These are phyloP conservation scores for Drechslerella dactyloides DNA, from an alignment of 2,329 filamentous ascomycete genomes.

Conservation along the genomic window DNA sequence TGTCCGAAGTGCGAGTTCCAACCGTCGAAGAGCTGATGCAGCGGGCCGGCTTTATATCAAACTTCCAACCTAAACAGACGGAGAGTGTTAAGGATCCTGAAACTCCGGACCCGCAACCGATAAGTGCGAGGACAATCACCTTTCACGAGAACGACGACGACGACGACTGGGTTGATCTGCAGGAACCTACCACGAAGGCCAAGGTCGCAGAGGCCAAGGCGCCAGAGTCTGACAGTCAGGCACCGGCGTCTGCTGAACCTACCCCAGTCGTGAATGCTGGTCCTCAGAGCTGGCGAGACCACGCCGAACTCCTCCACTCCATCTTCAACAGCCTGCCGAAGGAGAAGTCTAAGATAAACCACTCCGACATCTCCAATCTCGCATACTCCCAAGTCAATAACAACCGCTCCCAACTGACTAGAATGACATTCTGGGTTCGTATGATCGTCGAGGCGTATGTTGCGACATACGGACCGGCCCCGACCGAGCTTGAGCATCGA, in stretches of 20 bases:
- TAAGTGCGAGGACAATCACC: neutral
- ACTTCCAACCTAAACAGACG: constrained; percentile 22
- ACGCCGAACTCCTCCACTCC: constrained; percentile 29
- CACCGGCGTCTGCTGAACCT: constrained; percentile 14
- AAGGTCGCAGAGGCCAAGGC: constrained; percentile 16
- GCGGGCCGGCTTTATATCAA: constrained; percentile 47
- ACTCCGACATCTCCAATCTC: constrained; percentile 26
- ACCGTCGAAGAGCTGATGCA: constrained; percentile 34
- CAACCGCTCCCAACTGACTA: constrained; percentile 27
- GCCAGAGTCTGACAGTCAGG: constrained; percentile 1
- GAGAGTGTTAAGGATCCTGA: neutral
- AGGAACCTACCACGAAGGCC: constrained; percentile 7
- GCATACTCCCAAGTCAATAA: constrained; percentile 28
- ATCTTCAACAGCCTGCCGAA: constrained; percentile 17
- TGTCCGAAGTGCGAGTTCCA: constrained; percentile 38
- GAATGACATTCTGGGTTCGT: constrained; percentile 51
- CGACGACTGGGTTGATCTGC: constrained; percentile 34
- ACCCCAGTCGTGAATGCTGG: constrained; percentile 11
- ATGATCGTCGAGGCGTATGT: constrained; percentile 49
- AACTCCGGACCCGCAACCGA: neutral
- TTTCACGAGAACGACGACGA: constrained; percentile 34
- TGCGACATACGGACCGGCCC: constrained; percentile 19
- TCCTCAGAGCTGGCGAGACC: constrained; percentile 27
- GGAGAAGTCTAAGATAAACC: constrained; percentile 22
- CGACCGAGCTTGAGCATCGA: neutral